Conservation (phyloP, 768 basidiomycete species). For the Mycena belliarum region DNA sequence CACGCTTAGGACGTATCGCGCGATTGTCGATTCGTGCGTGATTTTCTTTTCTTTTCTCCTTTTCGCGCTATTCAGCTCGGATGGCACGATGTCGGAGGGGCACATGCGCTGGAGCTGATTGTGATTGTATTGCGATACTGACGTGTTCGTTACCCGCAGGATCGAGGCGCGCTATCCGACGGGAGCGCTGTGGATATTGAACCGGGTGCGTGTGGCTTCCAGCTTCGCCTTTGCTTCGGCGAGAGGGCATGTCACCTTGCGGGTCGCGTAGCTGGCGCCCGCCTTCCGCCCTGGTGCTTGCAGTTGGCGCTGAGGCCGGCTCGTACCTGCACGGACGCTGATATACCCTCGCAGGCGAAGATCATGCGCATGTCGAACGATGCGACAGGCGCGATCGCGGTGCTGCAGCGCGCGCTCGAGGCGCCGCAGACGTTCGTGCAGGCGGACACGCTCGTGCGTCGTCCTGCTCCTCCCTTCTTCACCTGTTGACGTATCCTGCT, state of each 20-base stretch:
- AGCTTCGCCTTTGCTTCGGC: background rate
- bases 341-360: constrained; percentile 44
- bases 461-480: background rate
- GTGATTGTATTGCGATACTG: background rate
- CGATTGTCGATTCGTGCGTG: constrained; percentile 49
- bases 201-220: constrained; percentile 35
- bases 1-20: constrained; percentile 61
- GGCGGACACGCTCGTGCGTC: constrained; percentile 67
- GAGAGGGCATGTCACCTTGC: no score
- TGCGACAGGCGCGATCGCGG: constrained; percentile 62
- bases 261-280: no score
- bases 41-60: no score
- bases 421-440: constrained; percentile 60
- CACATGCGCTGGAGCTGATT: no score
- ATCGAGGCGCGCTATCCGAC: constrained; percentile 47
- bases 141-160: constrained; percentile 24
- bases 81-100: no score
- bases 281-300: no score
- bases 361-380: constrained; percentile 67
- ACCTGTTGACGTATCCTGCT: background rate
- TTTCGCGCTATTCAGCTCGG: no score
- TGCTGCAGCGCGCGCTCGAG: constrained; percentile 58
- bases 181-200: constrained; percentile 58
- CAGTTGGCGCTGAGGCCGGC: no score
- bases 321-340: no score